Evolutionary conservation across 164 flowering plant genomes (phyloP).

Genomic region (Cinnamomum micranthum): DNA sequence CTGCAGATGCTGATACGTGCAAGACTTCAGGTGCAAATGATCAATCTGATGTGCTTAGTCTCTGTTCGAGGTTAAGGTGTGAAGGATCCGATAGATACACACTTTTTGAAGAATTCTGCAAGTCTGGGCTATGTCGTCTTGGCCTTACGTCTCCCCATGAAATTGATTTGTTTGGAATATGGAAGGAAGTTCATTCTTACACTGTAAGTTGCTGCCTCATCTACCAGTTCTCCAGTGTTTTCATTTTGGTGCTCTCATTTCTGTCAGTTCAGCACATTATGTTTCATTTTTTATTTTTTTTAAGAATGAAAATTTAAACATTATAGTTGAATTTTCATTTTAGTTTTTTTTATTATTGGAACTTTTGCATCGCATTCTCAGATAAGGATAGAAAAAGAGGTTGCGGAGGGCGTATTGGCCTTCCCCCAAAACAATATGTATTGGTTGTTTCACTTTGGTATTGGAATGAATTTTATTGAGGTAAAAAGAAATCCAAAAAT

Average conservation of each 20-base stretch:
- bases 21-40: constrained; percentile 1
- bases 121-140: constrained; percentile 64
- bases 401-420: too few relatives aligned
- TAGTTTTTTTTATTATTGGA: neutral
- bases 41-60: constrained; percentile 10
- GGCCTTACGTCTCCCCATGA: constrained; percentile 39
- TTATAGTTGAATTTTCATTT: too few relatives aligned
- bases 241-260: neutral
- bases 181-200: constrained; percentile 64
- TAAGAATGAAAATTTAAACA: too few relatives aligned
- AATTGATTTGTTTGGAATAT: constrained; percentile 35
- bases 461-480: too few relatives aligned
- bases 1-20: constrained; percentile 27
- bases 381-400: too few relatives aligned
- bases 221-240: neutral
- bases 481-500: too few relatives aligned
- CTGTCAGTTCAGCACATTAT: too few relatives aligned
- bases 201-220: constrained; percentile 36
- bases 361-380: neutral
- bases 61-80: constrained; percentile 3
- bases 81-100: constrained; percentile 30
- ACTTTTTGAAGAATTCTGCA: constrained; percentile 53
- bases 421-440: too few relatives aligned
- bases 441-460: too few relatives aligned
- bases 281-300: too few relatives aligned